phyloP scores from a whole-genome alignment of 106 monocot genomes.

The Xerophyta viscosa region DNA sequence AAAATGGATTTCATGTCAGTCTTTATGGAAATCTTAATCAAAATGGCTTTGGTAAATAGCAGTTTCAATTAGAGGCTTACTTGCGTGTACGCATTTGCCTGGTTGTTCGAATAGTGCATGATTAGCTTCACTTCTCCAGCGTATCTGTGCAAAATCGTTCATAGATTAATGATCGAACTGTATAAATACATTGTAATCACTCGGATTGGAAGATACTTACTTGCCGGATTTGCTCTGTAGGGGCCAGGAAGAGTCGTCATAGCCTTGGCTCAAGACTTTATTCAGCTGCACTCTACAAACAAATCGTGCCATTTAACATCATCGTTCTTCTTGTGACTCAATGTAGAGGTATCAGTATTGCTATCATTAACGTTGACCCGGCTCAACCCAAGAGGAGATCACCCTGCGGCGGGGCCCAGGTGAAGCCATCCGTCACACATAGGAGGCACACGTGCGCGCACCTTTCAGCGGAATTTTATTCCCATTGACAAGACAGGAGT shows the following conservation, averaged over 20 bases:
- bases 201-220: too few relatives aligned
- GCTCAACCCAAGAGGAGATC: too few relatives aligned
- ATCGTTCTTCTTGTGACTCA: background rate
- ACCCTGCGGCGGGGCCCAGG: too few relatives aligned
- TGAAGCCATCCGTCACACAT: too few relatives aligned
- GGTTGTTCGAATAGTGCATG: constrained; percentile 59
- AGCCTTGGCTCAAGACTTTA: constrained; percentile 50
- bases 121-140: constrained; percentile 80
- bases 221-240: constrained; percentile 47
- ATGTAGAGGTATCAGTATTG: too few relatives aligned
- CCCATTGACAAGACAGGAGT: too few relatives aligned
- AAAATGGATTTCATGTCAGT: too few relatives aligned
- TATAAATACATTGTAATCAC: too few relatives aligned
- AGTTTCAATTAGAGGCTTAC: constrained; percentile 30
- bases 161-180: too few relatives aligned
- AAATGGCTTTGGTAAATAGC: background rate
- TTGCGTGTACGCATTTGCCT: constrained; percentile 41
- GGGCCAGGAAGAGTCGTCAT: constrained; percentile 68
- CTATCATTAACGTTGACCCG: too few relatives aligned
- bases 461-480: background rate
- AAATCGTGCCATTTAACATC: background rate
- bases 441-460: background rate
- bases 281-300: constrained; percentile 40
- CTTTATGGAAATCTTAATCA: too few relatives aligned
- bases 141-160: too few relatives aligned